Base-by-base conservation (phyloP, 352 stramenopile genomes). In the Phytophthora agathidicida region DNA sequence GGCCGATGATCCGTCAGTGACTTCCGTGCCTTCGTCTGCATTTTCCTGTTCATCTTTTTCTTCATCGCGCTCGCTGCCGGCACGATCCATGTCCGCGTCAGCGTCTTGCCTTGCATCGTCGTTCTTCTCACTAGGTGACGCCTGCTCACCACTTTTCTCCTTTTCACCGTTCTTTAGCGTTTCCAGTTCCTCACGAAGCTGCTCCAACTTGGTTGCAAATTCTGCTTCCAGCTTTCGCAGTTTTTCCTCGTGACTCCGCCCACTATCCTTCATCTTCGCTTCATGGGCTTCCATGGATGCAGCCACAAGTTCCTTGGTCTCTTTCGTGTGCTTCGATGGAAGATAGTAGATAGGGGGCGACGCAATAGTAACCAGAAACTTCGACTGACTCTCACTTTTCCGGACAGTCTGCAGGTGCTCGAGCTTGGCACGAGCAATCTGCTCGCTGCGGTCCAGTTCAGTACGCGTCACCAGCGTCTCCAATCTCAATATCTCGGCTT, bases 281-380 rank as follows among this genome's bases (percentile, higher is more conserved):
- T 91, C 72, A 22, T 82, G 55, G 13, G 82, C 84, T 49, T 94
- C 84, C 45, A 80, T 72, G 0, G 80, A 89, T 6, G 82, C 82
- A 27, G 75, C 78, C 13, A 94, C 64, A 2, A 94, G 55, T 37
- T 89, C 84, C 16, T 89, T 73, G 1, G 78, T 91, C 44, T 94
- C 84, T 37, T 92, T 89, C 14, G 82, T 94, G 60, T 89, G 81
- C 27, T 78, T 86, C 28, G 71, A 65, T 16, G 85, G 85, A 14
- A 90, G 66, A 46, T 92, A 94, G 44, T 82, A 88, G 26, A 94
- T 77, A 9, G 82, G 78, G 0, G 83, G 83, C 8, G 79, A 86
- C 24, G 85, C 50, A 16, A 89, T 78, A 5, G 82, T 94, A 36
- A 83, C 64, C 36, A 94, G 26, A 56, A 89, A 93, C n/a, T 73